Base-by-base conservation (phyloP, 208 protist species). In the Trypanosoma brucei region DNA sequence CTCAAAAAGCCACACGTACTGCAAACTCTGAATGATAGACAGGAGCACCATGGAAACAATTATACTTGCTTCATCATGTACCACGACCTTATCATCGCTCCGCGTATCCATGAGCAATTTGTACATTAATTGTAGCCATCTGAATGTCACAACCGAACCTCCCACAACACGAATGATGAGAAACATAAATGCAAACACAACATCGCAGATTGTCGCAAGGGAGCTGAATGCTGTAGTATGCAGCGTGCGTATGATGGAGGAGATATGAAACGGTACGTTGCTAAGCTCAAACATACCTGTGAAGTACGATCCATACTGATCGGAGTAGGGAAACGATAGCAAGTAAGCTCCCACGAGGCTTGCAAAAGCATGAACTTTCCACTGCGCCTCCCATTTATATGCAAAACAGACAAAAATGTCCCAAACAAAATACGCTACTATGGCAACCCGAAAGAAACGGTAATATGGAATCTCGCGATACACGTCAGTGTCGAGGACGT, bases 241-340 rank as follows among this genome's bases (percentile, higher is more conserved):
- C 30, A 90, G 48, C 3, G 59, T 71, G 42, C 81, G 75, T 36
- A 85, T 59, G 38, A 88, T 81, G 30, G 61, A 65, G 0, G 88
- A 79, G 13, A 76, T 22, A 61, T 94, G 88, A 50, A 92, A 50
- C 33, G 87, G 87, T 22, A 72, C 74, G 58, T 94, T 94, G 62
- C 72, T 86, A 31, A 87, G 52, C 57, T 94, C 88, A 63, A 92
- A 94, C 72, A 83, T 90, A 49, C 88, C 88, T 3, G 75, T 92
- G 75, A 87, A 94, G 78, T 90, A 94, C 36, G 75, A 79, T 1
- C 68, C 77, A 62, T 86, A 87, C 53, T 81, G 55, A 51, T 94
- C 85, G 2, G 83, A 74, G 50, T 82, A 92, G 37, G 88, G 88
- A 61, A 90, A 94, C 38, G 75, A 74, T 11, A 92, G 76, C 33